A percentile compares a stretch with the other conserved stretches of the same genome.
Conservation (phyloP, 2,329 filamentous ascomycete genomes). For the Tolypocladium pustulatum region DNA sequence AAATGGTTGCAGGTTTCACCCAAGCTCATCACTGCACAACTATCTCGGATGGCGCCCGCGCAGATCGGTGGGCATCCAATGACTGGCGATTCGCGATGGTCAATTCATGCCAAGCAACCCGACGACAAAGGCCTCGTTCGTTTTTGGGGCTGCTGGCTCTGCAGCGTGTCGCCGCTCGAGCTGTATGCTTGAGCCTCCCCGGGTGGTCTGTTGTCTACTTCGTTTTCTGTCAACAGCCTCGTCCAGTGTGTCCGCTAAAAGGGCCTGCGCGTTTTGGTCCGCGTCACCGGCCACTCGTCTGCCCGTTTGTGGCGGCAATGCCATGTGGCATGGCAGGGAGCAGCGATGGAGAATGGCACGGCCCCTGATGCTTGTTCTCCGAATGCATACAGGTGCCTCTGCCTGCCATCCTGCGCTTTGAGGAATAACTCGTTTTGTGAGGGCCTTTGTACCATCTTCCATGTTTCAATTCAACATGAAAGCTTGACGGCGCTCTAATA, state of each 20-base stretch:
- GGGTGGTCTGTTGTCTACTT: neutral
- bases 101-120: neutral
- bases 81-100: neutral
- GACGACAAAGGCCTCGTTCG: neutral
- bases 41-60: neutral
- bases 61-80: neutral
- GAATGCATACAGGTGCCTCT: neutral
- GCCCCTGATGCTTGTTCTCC: neutral
- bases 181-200: neutral
- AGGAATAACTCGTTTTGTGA: neutral
- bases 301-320: neutral
- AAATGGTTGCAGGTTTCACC: neutral
- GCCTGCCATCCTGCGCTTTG: neutral
- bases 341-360: neutral
- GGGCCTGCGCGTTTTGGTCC: neutral
- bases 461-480: neutral
- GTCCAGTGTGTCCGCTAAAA: neutral
- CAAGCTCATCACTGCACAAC: neutral
- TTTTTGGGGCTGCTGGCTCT: neutral
- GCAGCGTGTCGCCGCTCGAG: neutral
- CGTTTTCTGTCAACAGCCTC: neutral
- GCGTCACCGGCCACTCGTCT: neutral
- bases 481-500: neutral
- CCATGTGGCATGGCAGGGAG: slow-evolving; percentile 1
- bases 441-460: neutral